These are phyloP conservation scores for Coniella vitis DNA, from an alignment of 2,329 filamentous ascomycete species.

Conservation along the genomic window DNA sequence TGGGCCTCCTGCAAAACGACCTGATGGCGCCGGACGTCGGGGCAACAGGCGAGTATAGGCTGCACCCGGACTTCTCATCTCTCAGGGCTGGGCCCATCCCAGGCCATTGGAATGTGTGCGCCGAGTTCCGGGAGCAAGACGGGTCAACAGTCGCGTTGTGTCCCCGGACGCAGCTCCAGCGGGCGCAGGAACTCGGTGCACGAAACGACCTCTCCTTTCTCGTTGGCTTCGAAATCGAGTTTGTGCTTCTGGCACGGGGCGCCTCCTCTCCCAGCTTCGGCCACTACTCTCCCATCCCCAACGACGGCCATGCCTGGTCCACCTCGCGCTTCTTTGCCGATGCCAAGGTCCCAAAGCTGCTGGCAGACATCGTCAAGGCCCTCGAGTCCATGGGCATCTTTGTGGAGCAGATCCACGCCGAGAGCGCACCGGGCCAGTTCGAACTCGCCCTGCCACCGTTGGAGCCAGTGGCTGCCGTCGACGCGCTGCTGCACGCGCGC, in stretches of 20 bases:
- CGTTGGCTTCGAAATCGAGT: slow-evolving; percentile 76
- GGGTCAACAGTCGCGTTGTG: slow-evolving; percentile 49
- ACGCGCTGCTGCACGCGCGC: slow-evolving; percentile 62
- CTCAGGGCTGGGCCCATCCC: slow-evolving; percentile 52
- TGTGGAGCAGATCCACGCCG: slow-evolving; percentile 68
- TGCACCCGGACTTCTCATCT: slow-evolving; percentile 59
- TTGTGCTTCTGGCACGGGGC: slow-evolving; percentile 63
- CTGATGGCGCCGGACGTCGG: slow-evolving; percentile 43
- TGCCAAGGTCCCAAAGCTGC: slow-evolving; percentile 45
- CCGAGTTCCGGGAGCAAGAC: slow-evolving; percentile 54
- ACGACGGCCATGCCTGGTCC: slow-evolving; percentile 64
- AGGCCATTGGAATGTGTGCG: slow-evolving; percentile 59
- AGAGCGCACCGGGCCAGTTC: slow-evolving; percentile 68
- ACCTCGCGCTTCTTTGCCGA: slow-evolving; percentile 57
- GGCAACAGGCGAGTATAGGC: slow-evolving; percentile 57
- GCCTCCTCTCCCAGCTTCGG: slow-evolving; percentile 23
- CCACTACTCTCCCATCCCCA: slow-evolving; percentile 44
- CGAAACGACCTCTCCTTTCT: slow-evolving; percentile 50
- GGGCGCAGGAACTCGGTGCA: slow-evolving; percentile 44
- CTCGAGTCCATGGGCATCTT: slow-evolving; percentile 57
- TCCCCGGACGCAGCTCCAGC: slow-evolving; percentile 57
- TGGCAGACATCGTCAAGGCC: slow-evolving; percentile 58
- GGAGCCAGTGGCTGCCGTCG: slow-evolving; percentile 60
- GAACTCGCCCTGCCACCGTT: slow-evolving; percentile 64
- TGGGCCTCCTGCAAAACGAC: slow-evolving; percentile 66